Percentiles rank a stretch among this genome's conserved stretches.
phyloP scores from a whole-genome alignment of 345 rosid species.

The Sapria himalayana region DNA sequence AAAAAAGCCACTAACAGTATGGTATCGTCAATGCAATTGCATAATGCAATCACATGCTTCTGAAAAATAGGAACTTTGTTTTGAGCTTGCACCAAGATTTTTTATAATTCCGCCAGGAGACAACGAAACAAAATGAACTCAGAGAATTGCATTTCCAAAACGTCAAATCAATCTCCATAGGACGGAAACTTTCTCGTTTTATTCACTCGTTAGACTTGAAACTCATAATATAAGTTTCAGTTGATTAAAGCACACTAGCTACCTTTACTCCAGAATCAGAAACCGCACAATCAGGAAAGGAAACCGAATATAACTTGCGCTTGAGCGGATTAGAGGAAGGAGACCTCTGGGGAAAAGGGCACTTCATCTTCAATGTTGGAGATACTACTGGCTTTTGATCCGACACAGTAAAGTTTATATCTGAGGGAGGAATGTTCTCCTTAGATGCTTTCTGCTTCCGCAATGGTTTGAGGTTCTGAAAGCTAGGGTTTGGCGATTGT shows the following conservation, averaged over 20 bases:
- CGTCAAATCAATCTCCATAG: neutral
- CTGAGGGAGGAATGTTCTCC: slow-evolving; percentile 78
- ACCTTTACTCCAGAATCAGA: slow-evolving; percentile 63
- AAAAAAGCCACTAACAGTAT: no score
- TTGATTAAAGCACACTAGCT: no score
- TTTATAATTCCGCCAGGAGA: no score
- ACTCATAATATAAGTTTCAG: neutral
- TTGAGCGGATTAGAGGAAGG: slow-evolving; percentile 80
- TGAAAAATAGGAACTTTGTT: no score
- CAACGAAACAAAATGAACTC: neutral
- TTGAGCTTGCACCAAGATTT: no score
- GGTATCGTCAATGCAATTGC: no score
- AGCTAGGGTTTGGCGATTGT: slow-evolving; percentile 26
- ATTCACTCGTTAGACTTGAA: neutral
- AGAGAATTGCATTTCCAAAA: neutral
- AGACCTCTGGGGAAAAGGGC: slow-evolving; percentile 73
- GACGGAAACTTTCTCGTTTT: neutral
- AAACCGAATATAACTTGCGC: slow-evolving; percentile 47
- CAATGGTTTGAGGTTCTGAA: slow-evolving; percentile 19
- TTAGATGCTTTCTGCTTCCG: slow-evolving; percentile 31
- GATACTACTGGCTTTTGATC: slow-evolving; percentile 20
- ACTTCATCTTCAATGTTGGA: slow-evolving; percentile 27
- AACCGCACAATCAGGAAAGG: slow-evolving; percentile 16
- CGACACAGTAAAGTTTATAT: slow-evolving; percentile 25
- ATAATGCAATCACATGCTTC: no score